Conservation (phyloP, 2,329 filamentous ascomycete species). For the Hysterium pulicare region DNA sequence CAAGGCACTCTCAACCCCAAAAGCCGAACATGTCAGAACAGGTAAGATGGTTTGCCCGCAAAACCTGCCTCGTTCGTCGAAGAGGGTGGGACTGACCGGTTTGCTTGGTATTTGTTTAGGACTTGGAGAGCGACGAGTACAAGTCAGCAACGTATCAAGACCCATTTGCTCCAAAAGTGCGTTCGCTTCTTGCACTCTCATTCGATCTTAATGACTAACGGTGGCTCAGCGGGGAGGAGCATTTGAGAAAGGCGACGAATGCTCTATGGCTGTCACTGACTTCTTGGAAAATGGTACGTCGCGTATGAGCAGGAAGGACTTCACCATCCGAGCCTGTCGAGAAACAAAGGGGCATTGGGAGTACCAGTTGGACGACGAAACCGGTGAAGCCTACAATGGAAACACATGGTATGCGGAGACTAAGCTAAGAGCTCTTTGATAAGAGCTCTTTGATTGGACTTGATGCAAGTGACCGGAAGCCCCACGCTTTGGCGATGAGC, state of each 20-base stretch:
- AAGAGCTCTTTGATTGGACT: conserved; percentile 1
- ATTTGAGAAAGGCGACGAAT: conserved; percentile 8
- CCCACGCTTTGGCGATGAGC: neutral
- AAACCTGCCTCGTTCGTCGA: neutral
- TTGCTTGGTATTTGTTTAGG: neutral
- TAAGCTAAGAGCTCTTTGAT: conserved; percentile 2
- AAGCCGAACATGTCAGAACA: neutral
- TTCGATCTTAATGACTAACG: neutral
- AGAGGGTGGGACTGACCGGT: neutral
- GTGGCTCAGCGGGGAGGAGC: neutral
- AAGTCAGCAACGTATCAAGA: neutral
- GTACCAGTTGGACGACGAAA: conserved; percentile 9
- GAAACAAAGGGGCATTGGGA: conserved; percentile 2
- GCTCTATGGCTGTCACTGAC: conserved; percentile 7
- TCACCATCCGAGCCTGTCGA: conserved; percentile 3
- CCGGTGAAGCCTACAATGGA: conserved; percentile 5
- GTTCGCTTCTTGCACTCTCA: neutral
- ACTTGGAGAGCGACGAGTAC: no score
- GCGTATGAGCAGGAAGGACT: conserved; percentile 4
- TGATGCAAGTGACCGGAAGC: neutral
- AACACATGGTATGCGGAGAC: conserved; percentile 7
- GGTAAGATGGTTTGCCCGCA: no score
- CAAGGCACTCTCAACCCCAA: neutral
- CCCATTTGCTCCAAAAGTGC: neutral
- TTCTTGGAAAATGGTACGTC: neutral